These are phyloP conservation scores for Zopfochytrium polystomum DNA, from an alignment of 371 early-diverging fungal genomes.

Conservation along the genomic window DNA sequence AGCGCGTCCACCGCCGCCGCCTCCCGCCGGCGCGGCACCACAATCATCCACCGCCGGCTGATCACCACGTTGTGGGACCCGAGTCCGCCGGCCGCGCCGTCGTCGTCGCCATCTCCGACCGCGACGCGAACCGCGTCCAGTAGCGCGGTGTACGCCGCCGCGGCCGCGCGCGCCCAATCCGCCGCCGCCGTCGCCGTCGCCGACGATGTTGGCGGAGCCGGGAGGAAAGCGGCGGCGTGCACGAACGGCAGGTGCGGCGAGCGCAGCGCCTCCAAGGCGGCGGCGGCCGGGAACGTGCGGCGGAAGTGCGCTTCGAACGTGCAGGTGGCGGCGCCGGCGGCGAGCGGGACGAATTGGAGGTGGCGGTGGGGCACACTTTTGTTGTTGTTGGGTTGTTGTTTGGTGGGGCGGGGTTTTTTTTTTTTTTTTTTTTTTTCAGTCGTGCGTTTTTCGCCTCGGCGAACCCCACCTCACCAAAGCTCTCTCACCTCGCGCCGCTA, in stretches of 20 bases:
- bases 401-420: no score
- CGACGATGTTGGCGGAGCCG: slow-evolving; percentile 1
- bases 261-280: slow-evolving; percentile 23
- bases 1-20: slow-evolving; percentile 25
- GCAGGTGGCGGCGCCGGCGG: slow-evolving; percentile 2
- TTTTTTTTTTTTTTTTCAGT: no score
- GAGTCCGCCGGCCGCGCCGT: not conserved
- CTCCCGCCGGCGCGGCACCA: slow-evolving; percentile 64
- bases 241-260: slow-evolving; percentile 8
- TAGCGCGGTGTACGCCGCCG: no score
- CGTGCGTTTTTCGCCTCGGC: no score
- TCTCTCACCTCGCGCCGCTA: slow-evolving; percentile 75
- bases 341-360: slow-evolving; percentile 63
- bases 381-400: slow-evolving; percentile 44
- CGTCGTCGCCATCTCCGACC: no score
- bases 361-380: slow-evolving; percentile 61
- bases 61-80: slow-evolving; percentile 65
- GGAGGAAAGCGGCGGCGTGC: slow-evolving; percentile 5
- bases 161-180: no score
- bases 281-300: slow-evolving; percentile 11
- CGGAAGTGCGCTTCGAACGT: not conserved
- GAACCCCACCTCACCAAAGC: no score
- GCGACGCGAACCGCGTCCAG: no score
- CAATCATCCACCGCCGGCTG: slow-evolving; percentile 68
- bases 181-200: not conserved